A percentile compares a stretch with the other conserved stretches of the same genome.
phyloP scores from a whole-genome alignment of 768 basidiomycete genomes.

The Boletus sp. region DNA sequence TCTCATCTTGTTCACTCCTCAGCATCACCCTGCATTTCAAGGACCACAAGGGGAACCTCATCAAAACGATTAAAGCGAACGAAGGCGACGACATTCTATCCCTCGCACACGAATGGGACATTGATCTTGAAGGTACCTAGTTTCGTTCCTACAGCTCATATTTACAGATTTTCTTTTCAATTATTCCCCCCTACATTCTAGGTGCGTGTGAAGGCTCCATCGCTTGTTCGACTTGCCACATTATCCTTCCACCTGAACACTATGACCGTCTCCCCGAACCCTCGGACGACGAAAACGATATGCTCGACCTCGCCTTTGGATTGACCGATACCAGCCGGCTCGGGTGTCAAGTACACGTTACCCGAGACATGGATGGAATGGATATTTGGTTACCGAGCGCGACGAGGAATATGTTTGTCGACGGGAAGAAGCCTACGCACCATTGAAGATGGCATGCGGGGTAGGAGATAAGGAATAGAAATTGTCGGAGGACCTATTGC shows the following conservation, averaged over 20 bases:
- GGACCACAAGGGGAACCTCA: conserved; percentile 77
- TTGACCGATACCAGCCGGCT: conserved; percentile 89
- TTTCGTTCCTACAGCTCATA: neutral
- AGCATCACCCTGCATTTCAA: conserved; percentile 91
- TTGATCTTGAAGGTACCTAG: conserved; percentile 86
- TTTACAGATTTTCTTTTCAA: neutral
- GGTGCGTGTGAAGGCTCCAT: conserved; percentile 97
- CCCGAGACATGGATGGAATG: conserved; percentile 81
- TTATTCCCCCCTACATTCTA: conserved; percentile 29
- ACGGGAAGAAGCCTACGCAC: conserved; percentile 62
- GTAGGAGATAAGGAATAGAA: neutral
- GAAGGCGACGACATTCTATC: conserved; percentile 92
- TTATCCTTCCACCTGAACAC: conserved; percentile 59
- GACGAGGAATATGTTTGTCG: conserved; percentile 96
- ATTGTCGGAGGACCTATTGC: neutral
- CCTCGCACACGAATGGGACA: conserved; percentile 92
- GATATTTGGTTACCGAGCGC: conserved; percentile 83
- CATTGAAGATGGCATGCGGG: conserved; percentile 30
- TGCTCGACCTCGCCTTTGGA: conserved; percentile 98
- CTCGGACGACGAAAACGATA: conserved; percentile 97
- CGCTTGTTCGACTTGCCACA: conserved; percentile 97
- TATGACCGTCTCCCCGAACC: conserved; percentile 91
- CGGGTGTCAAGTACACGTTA: conserved; percentile 78
- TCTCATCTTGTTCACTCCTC: neutral
- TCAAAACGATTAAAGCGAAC: conserved; percentile 88